Evolutionary conservation across 495 filamentous ascomycete genomes (phyloP), one percentile per base, ranked within the genome.

Genomic region (Neurospora sp.): DNA sequence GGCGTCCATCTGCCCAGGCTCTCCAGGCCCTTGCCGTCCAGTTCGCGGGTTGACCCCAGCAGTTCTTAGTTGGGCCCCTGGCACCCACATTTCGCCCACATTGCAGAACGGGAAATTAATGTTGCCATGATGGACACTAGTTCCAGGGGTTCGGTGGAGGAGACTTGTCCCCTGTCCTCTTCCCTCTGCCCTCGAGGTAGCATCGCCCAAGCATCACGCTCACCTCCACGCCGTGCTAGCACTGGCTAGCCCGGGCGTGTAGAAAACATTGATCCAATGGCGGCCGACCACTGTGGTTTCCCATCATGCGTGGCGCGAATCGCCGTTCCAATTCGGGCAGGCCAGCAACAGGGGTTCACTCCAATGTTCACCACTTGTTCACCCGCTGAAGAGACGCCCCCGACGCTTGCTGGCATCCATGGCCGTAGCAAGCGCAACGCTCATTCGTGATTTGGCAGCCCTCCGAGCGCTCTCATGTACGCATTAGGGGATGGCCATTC

Each of bases 131-230:
- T 39, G 76, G 41, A 74, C 77, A 74, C 79, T 79, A 79, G 78
- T 62, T 79, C 79, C 78, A 81, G 78, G 77, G 77, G 78, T 70
- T 79, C 77, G 74, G 76, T 80, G 78, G 79, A 80, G 75, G 77
- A 62, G 11, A 31, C 12, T 62, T 12, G 23, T 62, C 12, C 54
- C 54, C 54, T 62, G 54, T 31, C 54, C 23, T 54, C 20, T 23
- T 27, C 20, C 46, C 20, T 27, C 20, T 14, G 71, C 69, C 70
- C 70, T 27, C 31, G 49, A 20, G 62, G 60, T 41, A 16, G 73
- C 71, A 71, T 27, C 38, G 31, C 27, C 31, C 18, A 5, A 62
- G 44, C 44, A 70, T 71, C 31, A 46, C 71, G 60, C 73, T 69
- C 69, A 70, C 66, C 23, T 72, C 42, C 75, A 77, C 69, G 70